Conservation (phyloP, 768 basidiomycete genomes). For the Rhizopogon vesiculosus region DNA sequence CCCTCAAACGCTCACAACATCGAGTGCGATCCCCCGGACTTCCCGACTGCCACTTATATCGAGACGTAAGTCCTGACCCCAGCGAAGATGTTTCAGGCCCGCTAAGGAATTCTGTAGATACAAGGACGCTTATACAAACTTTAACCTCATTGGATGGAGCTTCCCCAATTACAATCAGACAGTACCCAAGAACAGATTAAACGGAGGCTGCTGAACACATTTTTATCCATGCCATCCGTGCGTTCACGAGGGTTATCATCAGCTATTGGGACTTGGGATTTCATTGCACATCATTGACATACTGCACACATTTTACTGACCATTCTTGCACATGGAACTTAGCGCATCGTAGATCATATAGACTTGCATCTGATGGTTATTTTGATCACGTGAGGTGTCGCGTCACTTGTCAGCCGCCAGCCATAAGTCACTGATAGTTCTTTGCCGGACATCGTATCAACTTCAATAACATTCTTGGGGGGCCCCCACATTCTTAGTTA, state of each 20-base stretch:
- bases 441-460: constrained; percentile 20
- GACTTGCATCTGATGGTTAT: constrained; percentile 10
- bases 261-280: neutral
- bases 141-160: constrained; percentile 40
- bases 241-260: neutral
- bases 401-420: constrained; percentile 22
- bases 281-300: neutral
- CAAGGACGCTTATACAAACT: constrained; percentile 39
- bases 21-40: constrained; percentile 65
- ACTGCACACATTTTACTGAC: neutral
- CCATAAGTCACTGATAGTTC: constrained; percentile 4
- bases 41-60: constrained; percentile 78
- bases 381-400: constrained; percentile 24
- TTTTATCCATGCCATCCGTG: neutral
- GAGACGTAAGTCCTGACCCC: constrained; percentile 43
- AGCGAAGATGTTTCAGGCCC: neutral
- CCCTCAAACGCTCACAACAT: constrained; percentile 41
- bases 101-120: constrained; percentile 23
- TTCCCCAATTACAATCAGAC: constrained; percentile 38
- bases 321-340: neutral
- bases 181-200: constrained; percentile 54
- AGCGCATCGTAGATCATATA: neutral
- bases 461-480: constrained; percentile 9
- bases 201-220: constrained; percentile 22
- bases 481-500: neutral